Evolutionary conservation across 1,139 yeast species (phyloP).

Genomic region (Suhomyces coccinellae): DNA sequence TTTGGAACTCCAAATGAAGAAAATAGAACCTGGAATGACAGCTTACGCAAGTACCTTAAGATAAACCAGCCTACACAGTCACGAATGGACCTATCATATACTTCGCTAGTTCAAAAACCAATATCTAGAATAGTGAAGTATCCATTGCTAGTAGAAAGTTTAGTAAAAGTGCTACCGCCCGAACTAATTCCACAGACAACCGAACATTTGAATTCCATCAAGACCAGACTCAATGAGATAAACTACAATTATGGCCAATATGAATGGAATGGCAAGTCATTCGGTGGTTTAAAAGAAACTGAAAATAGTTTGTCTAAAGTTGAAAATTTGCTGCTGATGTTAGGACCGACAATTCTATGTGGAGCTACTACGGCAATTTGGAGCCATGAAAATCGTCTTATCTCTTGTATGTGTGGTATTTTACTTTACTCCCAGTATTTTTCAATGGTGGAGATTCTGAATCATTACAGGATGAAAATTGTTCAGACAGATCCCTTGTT

Average conservation of each 20-base stretch:
- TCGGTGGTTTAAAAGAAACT: background rate
- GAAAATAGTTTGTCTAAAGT: background rate
- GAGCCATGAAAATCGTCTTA: background rate
- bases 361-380: background rate
- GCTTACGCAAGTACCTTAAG: slow-evolving; percentile 44
- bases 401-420: background rate
- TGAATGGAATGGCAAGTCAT: no score
- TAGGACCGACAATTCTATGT: background rate
- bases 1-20: background rate
- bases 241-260: slow-evolving; percentile 17
- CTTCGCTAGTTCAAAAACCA: slow-evolving; percentile 56
- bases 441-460: background rate
- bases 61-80: slow-evolving; percentile 37
- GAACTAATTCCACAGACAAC: slow-evolving; percentile 5
- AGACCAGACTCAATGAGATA: slow-evolving; percentile 26
- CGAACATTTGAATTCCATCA: slow-evolving; percentile 17
- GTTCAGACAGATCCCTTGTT: background rate
- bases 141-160: slow-evolving; percentile 46
- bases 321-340: background rate
- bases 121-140: slow-evolving; percentile 53
- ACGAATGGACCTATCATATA: slow-evolving; percentile 46
- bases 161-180: slow-evolving; percentile 25
- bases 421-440: background rate
- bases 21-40: slow-evolving; percentile 6
- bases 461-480: background rate